These are phyloP conservation scores for Blastobotrys petasosporus DNA, from an alignment of 1,139 yeast species.

Conservation along the genomic window DNA sequence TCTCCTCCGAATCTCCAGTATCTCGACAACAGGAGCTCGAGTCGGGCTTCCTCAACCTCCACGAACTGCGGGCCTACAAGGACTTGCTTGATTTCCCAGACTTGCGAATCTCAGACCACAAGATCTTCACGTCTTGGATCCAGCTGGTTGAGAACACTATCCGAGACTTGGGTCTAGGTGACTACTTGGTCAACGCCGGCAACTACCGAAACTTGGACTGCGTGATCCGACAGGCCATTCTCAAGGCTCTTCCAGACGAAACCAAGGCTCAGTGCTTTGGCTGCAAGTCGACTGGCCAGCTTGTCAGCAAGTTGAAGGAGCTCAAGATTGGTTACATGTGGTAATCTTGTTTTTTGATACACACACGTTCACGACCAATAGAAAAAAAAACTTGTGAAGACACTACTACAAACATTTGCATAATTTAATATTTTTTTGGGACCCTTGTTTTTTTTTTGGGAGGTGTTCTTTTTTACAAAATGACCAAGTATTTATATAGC, in stretches of 20 bases:
- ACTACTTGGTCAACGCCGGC: constrained; percentile 11
- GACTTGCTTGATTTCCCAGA: constrained; percentile 12
- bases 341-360: too few species aligned
- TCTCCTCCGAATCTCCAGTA: constrained; percentile 5
- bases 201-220: constrained; percentile 10
- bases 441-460: too few species aligned
- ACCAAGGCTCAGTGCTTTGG: constrained; percentile 11
- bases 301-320: constrained; percentile 8
- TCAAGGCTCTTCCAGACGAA: constrained; percentile 12
- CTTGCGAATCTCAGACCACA: constrained; percentile 12
- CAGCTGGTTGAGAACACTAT: constrained; percentile 10
- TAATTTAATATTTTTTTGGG: too few species aligned
- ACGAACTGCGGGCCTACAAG: constrained; percentile 10
- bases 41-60: constrained; percentile 10
- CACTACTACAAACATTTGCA: too few species aligned
- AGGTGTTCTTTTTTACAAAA: too few species aligned
- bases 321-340: constrained; percentile 14
- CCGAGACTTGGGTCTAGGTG: constrained; percentile 13
- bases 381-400: too few species aligned
- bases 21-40: constrained; percentile 9
- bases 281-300: constrained; percentile 9
- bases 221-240: constrained; percentile 9
- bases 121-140: constrained; percentile 12
- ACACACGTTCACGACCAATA: too few species aligned
- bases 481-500: too few species aligned